These are phyloP conservation scores for Camellia granthamiana DNA, from an alignment of 148 eudicot species.

Conservation along the genomic window DNA sequence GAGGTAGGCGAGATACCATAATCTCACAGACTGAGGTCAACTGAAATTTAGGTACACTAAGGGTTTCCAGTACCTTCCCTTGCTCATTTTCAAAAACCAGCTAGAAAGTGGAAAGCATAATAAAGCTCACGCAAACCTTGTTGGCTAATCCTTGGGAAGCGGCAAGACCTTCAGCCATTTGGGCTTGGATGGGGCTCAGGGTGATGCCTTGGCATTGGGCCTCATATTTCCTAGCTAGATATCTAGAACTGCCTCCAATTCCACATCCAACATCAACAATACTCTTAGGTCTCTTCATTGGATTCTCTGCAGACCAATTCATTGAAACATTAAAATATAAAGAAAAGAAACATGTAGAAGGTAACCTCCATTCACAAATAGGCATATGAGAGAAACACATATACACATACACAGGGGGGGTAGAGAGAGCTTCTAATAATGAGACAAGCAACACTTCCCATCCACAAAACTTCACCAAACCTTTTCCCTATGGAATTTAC, in stretches of 20 bases:
- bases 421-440: background rate
- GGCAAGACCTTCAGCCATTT: conserved; percentile 88
- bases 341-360: background rate
- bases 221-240: conserved; percentile 64
- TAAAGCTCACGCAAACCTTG: conserved; percentile 41
- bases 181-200: conserved; percentile 78
- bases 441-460: background rate
- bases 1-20: background rate
- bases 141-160: conserved; percentile 66
- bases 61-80: background rate
- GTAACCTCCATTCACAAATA: background rate
- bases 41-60: background rate
- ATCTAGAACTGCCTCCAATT: conserved; percentile 90
- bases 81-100: background rate
- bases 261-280: conserved; percentile 94
- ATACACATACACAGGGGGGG: too few species aligned
- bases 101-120: background rate
- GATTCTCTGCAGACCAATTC: conserved; percentile 50
- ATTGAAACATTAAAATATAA: background rate
- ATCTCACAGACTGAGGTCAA: background rate
- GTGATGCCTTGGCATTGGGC: conserved; percentile 70
- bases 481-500: background rate
- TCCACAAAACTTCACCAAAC: background rate
- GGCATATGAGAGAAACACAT: background rate
- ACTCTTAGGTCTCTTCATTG: conserved; percentile 37